These are phyloP conservation scores for Cordyceps pruinosa DNA, from an alignment of 2,329 filamentous ascomycete species.

Conservation along the genomic window DNA sequence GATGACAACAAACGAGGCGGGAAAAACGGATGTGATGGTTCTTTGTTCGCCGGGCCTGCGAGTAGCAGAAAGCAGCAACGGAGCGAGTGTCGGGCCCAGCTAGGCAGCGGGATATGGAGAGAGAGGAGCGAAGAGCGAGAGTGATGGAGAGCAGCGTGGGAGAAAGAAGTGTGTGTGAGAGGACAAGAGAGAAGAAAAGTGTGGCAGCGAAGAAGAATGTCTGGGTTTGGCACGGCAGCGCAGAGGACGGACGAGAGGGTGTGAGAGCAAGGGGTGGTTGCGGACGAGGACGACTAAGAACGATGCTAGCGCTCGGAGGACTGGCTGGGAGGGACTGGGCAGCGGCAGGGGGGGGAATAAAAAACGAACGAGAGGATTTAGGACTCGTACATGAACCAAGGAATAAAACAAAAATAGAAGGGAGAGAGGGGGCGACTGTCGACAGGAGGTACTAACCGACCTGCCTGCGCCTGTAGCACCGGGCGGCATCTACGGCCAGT, in stretches of 20 bases:
- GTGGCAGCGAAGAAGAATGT: constrained; percentile 9
- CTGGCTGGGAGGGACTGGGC: neutral
- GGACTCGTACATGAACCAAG: too few relatives aligned
- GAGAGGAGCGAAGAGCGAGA: neutral
- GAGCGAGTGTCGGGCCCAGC: constrained; percentile 11
- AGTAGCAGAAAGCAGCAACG: neutral
- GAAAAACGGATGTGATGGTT: neutral
- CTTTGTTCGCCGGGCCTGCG: neutral
- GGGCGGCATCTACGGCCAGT: too few relatives aligned
- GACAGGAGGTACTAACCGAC: neutral
- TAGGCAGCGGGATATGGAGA: neutral
- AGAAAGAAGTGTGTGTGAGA: neutral
- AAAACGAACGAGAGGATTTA: too few relatives aligned
- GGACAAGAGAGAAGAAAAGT: constrained; percentile 11
- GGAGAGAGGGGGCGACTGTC: neutral
- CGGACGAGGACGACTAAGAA: constrained; percentile 3
- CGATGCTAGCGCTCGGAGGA: constrained; percentile 11
- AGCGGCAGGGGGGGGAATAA: too few relatives aligned
- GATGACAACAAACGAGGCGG: neutral
- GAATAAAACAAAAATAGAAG: too few relatives aligned
- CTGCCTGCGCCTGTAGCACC: too few relatives aligned
- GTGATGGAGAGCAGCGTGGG: neutral
- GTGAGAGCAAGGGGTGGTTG: neutral
- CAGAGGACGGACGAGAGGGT: neutral
- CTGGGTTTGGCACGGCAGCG: constrained; percentile 2